phyloP scores from a whole-genome alignment of 495 filamentous ascomycete species.

The Hypoxylon fragiforme region DNA sequence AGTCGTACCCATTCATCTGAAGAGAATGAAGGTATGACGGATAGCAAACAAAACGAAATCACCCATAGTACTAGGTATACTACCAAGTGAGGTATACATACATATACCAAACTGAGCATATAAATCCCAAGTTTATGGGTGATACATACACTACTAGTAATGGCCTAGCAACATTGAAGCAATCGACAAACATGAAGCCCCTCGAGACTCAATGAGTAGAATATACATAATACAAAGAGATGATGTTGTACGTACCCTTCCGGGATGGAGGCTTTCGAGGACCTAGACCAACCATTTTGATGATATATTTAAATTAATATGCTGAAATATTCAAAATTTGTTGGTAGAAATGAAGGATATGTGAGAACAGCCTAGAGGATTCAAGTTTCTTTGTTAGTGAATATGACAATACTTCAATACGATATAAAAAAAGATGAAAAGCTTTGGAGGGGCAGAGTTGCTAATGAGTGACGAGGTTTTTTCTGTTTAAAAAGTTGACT shows the following conservation, averaged over 20 bases:
- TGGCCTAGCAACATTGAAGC: background rate
- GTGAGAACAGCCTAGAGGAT: no score
- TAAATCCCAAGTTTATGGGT: background rate
- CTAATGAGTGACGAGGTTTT: conserved; percentile 17
- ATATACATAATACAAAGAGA: no score
- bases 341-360: no score
- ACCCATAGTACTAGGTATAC: no score
- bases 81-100: background rate
- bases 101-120: background rate
- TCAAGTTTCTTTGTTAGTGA: conserved; percentile 8
- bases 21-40: background rate
- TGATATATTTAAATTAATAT: conserved; percentile 18
- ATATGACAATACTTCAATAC: background rate
- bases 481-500: background rate
- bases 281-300: conserved; percentile 75
- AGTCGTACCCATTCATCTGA: background rate
- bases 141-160: no score
- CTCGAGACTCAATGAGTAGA: conserved; percentile 13
- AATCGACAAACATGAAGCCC: conserved; percentile 18
- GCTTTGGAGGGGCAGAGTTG: conserved; percentile 5
- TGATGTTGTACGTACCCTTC: conserved; percentile 62
- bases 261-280: conserved; percentile 73
- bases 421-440: background rate
- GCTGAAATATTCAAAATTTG: conserved; percentile 1
- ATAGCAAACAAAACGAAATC: background rate